These are phyloP conservation scores for Juncus effusus DNA, from an alignment of 176 grass and related monocot species.

Conservation along the genomic window DNA sequence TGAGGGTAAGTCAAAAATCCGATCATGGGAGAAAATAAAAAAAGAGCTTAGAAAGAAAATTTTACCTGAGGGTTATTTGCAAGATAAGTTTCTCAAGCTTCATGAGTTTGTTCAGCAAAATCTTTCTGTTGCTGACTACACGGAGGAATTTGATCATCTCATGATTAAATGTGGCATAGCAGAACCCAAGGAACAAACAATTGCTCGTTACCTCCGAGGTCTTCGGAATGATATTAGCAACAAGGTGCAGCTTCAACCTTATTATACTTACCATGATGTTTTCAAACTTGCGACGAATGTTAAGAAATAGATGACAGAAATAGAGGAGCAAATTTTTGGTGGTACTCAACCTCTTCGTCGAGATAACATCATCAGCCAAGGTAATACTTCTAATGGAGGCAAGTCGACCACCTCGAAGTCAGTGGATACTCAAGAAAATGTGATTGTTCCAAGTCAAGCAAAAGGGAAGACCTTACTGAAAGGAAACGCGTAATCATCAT, in stretches of 20 bases:
- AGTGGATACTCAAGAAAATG: no score
- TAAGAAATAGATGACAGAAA: neutral
- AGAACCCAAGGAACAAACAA: slow-evolving; percentile 11
- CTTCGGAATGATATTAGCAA: neutral
- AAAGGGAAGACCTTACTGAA: no score
- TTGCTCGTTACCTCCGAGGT: no score
- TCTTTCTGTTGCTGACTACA: slow-evolving; percentile 15
- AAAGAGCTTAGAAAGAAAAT: slow-evolving; percentile 9
- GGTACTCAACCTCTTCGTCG: no score
- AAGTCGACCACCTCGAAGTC: no score
- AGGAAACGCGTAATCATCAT: no score
- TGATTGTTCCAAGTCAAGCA: no score
- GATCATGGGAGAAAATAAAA: no score
- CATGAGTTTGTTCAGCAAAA: no score
- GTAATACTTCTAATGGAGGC: no score
- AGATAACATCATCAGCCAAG: no score
- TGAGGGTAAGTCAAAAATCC: slow-evolving; percentile 18
- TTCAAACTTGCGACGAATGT: neutral
- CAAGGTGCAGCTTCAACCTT: neutral
- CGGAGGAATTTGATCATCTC: slow-evolving; percentile 9
- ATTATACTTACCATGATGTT: neutral
- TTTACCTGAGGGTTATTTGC: neutral
- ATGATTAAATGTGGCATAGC: slow-evolving; percentile 16
- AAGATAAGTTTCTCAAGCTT: neutral
- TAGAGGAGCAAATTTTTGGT: no score